Conservation (phyloP, 2,329 filamentous ascomycete species). For the Apiospora kogelbergensis region DNA sequence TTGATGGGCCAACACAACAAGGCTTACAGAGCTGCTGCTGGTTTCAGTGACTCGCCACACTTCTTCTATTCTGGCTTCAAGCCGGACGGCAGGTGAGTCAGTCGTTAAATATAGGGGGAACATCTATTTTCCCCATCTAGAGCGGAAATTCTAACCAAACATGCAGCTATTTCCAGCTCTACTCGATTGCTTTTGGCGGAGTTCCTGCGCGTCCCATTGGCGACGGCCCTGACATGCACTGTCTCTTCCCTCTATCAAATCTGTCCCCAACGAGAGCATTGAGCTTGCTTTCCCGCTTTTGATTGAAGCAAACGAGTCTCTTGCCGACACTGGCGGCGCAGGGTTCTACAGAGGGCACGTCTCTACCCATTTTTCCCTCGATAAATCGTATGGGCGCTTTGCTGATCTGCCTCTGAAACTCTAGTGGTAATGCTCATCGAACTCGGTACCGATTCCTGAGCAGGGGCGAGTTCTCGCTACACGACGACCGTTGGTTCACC, state of each 20-base stretch:
- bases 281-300: constrained; percentile 48
- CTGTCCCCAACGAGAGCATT: constrained; percentile 47
- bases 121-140: not conserved
- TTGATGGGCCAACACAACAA: constrained; percentile 47
- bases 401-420: not conserved
- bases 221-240: constrained; percentile 50
- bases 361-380: not conserved
- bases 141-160: not conserved
- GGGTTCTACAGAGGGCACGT: constrained; percentile 41
- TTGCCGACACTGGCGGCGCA: constrained; percentile 47
- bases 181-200: constrained; percentile 51
- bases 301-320: constrained; percentile 47
- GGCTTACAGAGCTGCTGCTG: constrained; percentile 46
- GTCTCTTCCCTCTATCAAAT: constrained; percentile 50
- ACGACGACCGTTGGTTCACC: constrained; percentile 49
- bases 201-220: constrained; percentile 46
- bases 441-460: constrained; percentile 46
- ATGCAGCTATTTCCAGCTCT: constrained; percentile 40
- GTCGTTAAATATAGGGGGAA: not conserved
- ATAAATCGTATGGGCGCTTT: no score
- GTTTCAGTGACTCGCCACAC: constrained; percentile 50
- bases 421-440: constrained; percentile 44
- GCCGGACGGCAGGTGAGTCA: constrained; percentile 34
- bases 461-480: constrained; percentile 45
- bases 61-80: constrained; percentile 52